Evolutionary conservation across 495 filamentous ascomycete species (phyloP).

Genomic region (Penicillium malachiteum): DNA sequence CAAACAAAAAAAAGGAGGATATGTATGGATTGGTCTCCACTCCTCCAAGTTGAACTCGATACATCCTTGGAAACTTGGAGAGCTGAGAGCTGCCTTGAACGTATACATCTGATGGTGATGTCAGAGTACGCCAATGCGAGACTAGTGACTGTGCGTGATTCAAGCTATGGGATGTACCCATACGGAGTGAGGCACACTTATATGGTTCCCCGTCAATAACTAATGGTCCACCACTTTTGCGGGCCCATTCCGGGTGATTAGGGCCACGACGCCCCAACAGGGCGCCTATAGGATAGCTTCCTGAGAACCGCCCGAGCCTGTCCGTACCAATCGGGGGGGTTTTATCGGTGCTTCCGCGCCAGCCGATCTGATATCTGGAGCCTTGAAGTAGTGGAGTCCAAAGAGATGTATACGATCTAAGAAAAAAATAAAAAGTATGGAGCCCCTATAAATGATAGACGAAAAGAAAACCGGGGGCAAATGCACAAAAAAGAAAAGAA

Average conservation of each 20-base stretch:
- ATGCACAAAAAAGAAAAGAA: background rate
- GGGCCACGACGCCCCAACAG: background rate
- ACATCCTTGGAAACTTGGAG: constrained; percentile 1
- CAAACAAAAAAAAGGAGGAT: background rate
- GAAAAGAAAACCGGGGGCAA: background rate
- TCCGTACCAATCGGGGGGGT: constrained; percentile 28
- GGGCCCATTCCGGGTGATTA: background rate
- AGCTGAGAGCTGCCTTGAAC: background rate
- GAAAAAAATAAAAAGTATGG: background rate
- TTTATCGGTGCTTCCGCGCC: constrained; percentile 20
- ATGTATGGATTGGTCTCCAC: background rate
- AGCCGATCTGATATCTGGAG: constrained; percentile 25
- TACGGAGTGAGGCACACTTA: background rate
- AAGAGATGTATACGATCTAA: background rate
- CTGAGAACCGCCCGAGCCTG: constrained; percentile 10
- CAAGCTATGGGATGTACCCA: no score
- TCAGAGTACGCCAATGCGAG: constrained; percentile 5
- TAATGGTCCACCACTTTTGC: background rate
- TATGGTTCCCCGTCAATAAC: background rate
- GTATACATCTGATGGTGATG: constrained; percentile 4
- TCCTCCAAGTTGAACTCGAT: background rate
- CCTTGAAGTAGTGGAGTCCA: constrained; percentile 1
- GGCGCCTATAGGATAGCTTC: constrained; percentile 26
- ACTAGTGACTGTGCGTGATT: constrained; percentile 2
- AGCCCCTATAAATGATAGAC: background rate